Percentiles rank a stretch among this genome's conserved stretches.
Conservation (phyloP, 768 basidiomycete genomes). For the Xerocomus brunneocitrinus region DNA sequence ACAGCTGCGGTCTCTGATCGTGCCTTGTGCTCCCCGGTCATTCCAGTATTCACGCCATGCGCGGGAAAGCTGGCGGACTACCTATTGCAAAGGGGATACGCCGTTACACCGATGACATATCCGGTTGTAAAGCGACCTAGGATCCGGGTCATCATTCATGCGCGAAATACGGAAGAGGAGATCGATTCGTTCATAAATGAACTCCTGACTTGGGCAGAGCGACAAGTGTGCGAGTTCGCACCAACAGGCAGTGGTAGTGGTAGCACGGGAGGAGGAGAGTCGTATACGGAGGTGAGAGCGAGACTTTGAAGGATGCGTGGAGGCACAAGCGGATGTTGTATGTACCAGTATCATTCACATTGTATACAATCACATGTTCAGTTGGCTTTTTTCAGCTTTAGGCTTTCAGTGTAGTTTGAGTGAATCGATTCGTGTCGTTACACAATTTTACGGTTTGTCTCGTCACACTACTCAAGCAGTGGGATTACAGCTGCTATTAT, state of each 20-base stretch:
- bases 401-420: too few relatives aligned
- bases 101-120: constrained; percentile 5
- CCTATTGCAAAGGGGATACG: constrained; percentile 15
- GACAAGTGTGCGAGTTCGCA: background rate
- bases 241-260: background rate
- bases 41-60: constrained; percentile 15
- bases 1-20: background rate
- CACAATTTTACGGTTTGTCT: too few relatives aligned
- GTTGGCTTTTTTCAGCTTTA: too few relatives aligned
- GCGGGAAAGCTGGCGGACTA: constrained; percentile 12
- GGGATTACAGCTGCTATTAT: too few relatives aligned
- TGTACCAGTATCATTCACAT: background rate
- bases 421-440: too few relatives aligned
- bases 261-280: background rate
- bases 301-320: constrained; percentile 3
- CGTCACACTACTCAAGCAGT: too few relatives aligned
- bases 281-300: constrained; percentile 2
- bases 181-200: constrained; percentile 9
- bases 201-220: constrained; percentile 10
- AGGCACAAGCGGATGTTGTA: background rate
- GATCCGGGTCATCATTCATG: constrained; percentile 17
- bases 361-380: too few relatives aligned
- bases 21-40: constrained; percentile 15
- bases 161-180: constrained; percentile 14
- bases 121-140: constrained; percentile 15